Conservation (phyloP, 306 rosid species). For the Lathyrus tuberosus region DNA sequence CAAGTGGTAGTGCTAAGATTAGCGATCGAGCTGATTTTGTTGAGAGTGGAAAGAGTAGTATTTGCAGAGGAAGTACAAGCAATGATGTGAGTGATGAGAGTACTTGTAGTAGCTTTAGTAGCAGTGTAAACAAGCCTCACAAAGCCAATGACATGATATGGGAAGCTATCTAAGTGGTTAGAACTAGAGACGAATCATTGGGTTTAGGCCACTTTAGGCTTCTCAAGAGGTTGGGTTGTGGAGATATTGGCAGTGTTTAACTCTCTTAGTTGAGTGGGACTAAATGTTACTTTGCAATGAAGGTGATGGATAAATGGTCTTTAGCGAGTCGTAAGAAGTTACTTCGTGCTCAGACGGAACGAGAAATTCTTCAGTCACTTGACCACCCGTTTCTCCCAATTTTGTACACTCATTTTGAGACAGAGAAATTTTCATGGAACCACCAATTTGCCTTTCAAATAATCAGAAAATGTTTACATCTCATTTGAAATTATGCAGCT, state of each 20-base stretch:
- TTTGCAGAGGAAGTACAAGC: slow-evolving; percentile 96
- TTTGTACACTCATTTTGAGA: slow-evolving; percentile 92
- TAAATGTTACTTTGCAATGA: slow-evolving; percentile 94
- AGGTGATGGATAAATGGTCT: slow-evolving; percentile 99
- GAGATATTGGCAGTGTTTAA: slow-evolving; percentile 97
- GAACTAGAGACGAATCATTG: slow-evolving; percentile 76
- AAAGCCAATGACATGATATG: slow-evolving; percentile 97
- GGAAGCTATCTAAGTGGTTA: slow-evolving; percentile 93
- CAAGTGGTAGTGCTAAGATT: slow-evolving; percentile 90
- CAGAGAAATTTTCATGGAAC: slow-evolving; percentile 69
- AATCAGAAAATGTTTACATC: slow-evolving; percentile 3
- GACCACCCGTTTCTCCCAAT: slow-evolving; percentile 99
- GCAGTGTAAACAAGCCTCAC: slow-evolving; percentile 91
- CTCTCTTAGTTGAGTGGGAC: slow-evolving; percentile 96
- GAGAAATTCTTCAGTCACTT: slow-evolving; percentile 91
- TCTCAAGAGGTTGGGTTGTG: slow-evolving; percentile 94
- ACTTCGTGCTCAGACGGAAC: slow-evolving; percentile 98
- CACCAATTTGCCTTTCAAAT: slow-evolving; percentile 20
- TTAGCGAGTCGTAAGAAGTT: slow-evolving; percentile 90
- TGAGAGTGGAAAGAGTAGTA: slow-evolving; percentile 97
- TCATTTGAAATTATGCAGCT: slow-evolving; percentile 1
- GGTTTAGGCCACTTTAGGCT: slow-evolving; percentile 93
- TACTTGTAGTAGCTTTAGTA: slow-evolving; percentile 93
- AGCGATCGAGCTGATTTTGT: slow-evolving; percentile 83
- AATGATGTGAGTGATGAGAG: slow-evolving; percentile 97